Evolutionary conservation across 495 filamentous ascomycete species (phyloP), one percentile per base, ranked within the genome.

Genomic region (Aeminium ludgeri): DNA sequence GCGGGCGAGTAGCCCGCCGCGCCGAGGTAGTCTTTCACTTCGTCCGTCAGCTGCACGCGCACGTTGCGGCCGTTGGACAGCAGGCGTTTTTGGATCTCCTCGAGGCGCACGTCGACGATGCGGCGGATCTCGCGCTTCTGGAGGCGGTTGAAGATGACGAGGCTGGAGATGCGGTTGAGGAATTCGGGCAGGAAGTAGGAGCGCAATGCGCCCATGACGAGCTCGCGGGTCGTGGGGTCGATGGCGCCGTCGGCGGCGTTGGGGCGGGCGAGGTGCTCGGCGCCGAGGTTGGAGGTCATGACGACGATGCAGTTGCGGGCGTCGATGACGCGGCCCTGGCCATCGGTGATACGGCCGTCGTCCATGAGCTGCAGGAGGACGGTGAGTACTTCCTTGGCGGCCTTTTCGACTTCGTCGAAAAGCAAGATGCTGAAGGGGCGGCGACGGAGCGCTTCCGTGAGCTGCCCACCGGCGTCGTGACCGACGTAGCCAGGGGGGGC

Each of bases 281-380:
- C 89, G 38, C 89, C 89, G 13, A 97, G 60, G 62, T 97, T 97
- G 54, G 83, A 92, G 20, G 89, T 97, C 84, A 97, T 91, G 62
- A 97, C 87, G 32, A 97, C 87, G 50, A 97, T 95, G 58, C 86
- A 96, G 68, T 97, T 97, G 57, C 74, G 80, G 28, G 86, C 91
- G 55, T 97, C 91, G 45, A 97, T 77, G 38, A 94, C 66, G 45
- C 89, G 72, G 49, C 89, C 89, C 66, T 95, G 91, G 36, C 91
- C 91, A 52, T 97, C 89, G 13, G 89, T 97, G 61, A 97, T 95
- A 51, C 89, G 89, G 17, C 89, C 89, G 53, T 97, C 89, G 54
- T 97, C 89, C 80, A 97, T 95, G 53, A 97, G 82, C 58, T 97
- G 89, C 7, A 97, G 72, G 16, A 97, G 72, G 6, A 97, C 91